Percentiles rank a stretch among this genome's conserved stretches.
Evolutionary conservation across 768 basidiomycete genomes (phyloP).

Genomic region (Suillus fuscotomentosus): DNA sequence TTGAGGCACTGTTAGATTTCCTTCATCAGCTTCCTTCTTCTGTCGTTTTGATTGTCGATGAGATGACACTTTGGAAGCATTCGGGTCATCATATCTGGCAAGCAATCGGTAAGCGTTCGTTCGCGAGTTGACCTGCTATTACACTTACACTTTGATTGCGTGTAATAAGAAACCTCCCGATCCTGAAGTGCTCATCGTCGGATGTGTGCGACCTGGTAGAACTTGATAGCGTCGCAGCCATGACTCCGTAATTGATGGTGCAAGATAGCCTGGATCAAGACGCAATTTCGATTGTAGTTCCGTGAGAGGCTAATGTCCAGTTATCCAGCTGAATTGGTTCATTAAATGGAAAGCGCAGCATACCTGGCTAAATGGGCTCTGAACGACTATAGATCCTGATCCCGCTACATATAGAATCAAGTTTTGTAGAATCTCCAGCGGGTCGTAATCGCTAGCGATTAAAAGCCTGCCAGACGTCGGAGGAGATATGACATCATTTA

Average conservation of each 20-base stretch:
- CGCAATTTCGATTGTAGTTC: constrained; percentile 75
- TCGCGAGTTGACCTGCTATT: constrained; percentile 1
- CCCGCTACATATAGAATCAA: constrained; percentile 79
- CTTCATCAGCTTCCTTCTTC: constrained; percentile 22
- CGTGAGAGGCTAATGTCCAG: constrained; percentile 56
- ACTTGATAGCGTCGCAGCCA: constrained; percentile 93
- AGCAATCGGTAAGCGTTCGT: background rate
- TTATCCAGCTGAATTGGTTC: constrained; percentile 9
- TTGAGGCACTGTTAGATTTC: constrained; percentile 3
- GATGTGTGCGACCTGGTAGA: constrained; percentile 95
- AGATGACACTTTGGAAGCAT: constrained; percentile 50
- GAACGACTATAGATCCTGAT: constrained; percentile 83
- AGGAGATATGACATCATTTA: constrained; percentile 4
- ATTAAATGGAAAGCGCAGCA: constrained; percentile 9
- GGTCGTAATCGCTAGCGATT: constrained; percentile 83
- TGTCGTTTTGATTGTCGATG: constrained; percentile 45
- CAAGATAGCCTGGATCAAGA: constrained; percentile 63
- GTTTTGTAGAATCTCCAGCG: constrained; percentile 73
- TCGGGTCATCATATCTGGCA: constrained; percentile 63
- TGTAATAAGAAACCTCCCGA: constrained; percentile 87
- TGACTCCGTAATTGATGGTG: constrained; percentile 77
- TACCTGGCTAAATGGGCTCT: constrained; percentile 81
- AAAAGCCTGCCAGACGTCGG: constrained; percentile 52
- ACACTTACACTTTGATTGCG: constrained; percentile 76
- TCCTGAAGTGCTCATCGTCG: constrained; percentile 87